Percentiles rank a stretch among this genome's conserved stretches.
These are phyloP conservation scores for Wallemia ichthyophaga DNA, from an alignment of 1,284 basidiomycete species.

Conservation along the genomic window DNA sequence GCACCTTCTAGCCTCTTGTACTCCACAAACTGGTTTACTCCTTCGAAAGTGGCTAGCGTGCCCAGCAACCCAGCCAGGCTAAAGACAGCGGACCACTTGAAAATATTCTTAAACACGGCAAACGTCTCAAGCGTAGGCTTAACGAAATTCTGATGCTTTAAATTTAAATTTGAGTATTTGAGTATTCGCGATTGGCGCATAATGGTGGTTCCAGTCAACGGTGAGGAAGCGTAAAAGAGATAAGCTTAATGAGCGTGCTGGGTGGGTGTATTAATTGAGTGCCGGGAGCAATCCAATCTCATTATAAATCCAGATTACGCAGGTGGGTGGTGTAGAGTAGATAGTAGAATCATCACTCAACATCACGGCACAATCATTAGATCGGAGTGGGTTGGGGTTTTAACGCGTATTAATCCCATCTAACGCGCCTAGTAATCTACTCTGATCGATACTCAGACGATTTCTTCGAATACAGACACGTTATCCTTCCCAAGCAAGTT, in stretches of 20 bases:
- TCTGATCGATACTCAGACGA: conserved; percentile 20
- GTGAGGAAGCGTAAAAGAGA: no score
- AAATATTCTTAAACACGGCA: background rate
- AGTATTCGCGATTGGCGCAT: background rate
- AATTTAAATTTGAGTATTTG: background rate
- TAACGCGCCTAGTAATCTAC: background rate
- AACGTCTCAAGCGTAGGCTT: background rate
- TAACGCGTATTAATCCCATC: background rate
- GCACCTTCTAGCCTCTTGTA: background rate
- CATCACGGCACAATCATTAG: no score
- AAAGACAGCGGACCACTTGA: background rate
- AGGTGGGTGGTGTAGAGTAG: background rate
- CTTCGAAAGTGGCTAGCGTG: background rate
- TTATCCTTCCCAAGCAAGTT: conserved; percentile 64
- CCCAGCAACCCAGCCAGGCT: background rate
- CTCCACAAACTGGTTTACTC: background rate
- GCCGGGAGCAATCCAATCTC: background rate
- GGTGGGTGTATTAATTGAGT: background rate
- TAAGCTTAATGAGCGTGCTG: background rate
- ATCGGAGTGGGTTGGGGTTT: background rate
- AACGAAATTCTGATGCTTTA: background rate
- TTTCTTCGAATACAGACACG: conserved; percentile 44
- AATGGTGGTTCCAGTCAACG: background rate
- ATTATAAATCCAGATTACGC: background rate
- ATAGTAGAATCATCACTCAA: background rate